Evolutionary conservation across 2,329 filamentous ascomycete genomes (phyloP).

Genomic region (Akanthomyces uredinophilus): DNA sequence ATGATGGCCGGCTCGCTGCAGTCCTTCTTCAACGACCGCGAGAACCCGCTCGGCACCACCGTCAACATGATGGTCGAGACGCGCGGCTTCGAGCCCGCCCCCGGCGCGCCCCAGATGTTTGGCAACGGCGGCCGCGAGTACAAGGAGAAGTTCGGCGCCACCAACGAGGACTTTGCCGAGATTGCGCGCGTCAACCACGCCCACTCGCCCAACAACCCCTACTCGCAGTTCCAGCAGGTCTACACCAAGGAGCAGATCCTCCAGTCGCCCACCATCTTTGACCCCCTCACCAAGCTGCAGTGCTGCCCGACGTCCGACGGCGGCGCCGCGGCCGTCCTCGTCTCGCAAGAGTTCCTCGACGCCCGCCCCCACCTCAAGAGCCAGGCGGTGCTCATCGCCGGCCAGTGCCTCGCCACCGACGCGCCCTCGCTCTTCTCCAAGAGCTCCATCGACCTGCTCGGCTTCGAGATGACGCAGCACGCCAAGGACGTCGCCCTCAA

Average conservation of each 20-base stretch:
- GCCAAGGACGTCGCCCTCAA: constrained; percentile 65
- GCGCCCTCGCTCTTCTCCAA: constrained; percentile 70
- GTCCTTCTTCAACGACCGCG: constrained; percentile 77
- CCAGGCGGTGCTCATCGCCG: constrained; percentile 84
- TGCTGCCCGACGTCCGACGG: constrained; percentile 97
- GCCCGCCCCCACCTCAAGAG: constrained; percentile 73
- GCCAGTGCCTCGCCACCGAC: constrained; percentile 84
- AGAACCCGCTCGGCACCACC: constrained; percentile 70
- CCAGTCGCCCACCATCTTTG: constrained; percentile 70
- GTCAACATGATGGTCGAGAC: constrained; percentile 77
- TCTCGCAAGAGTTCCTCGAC: constrained; percentile 84
- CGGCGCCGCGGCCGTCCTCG: constrained; percentile 79
- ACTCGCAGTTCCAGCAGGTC: constrained; percentile 94
- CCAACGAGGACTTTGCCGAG: constrained; percentile 82
- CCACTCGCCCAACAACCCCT: constrained; percentile 88
- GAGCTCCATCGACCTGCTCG: constrained; percentile 82
- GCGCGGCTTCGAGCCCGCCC: constrained; percentile 73
- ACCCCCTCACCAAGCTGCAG: constrained; percentile 93
- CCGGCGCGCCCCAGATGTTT: constrained; percentile 87
- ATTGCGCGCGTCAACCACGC: constrained; percentile 90
- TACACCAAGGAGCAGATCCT: constrained; percentile 83
- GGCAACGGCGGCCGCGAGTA: constrained; percentile 92
- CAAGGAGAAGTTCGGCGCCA: constrained; percentile 91
- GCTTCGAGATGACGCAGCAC: constrained; percentile 74
- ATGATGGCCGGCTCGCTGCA: constrained; percentile 91